These are phyloP conservation scores for Adansonia digitata DNA, from an alignment of 345 rosid genomes.

Conservation along the genomic window DNA sequence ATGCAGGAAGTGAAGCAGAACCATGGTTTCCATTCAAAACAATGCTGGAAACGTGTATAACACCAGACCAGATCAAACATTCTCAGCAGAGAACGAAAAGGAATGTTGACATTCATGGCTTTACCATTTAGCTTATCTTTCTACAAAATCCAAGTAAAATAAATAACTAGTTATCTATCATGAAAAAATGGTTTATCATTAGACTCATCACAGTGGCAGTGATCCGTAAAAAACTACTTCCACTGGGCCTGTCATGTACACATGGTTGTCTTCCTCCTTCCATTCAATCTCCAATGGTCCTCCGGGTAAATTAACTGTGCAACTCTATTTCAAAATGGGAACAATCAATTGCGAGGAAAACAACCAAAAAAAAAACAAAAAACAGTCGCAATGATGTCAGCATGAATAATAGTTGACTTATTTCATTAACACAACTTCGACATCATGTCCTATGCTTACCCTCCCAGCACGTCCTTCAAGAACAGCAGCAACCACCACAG, in stretches of 20 bases:
- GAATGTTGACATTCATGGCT: background rate
- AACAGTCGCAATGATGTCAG: too few relatives aligned
- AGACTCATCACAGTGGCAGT: constrained; percentile 33
- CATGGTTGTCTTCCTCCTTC: constrained; percentile 77
- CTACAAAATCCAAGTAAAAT: background rate
- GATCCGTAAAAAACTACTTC: constrained; percentile 84
- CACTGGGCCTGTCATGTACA: constrained; percentile 96
- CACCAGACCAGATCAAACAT: background rate
- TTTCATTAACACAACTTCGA: background rate
- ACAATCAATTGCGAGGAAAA: background rate
- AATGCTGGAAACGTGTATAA: background rate
- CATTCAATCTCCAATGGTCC: constrained; percentile 93
- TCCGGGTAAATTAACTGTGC: constrained; percentile 87
- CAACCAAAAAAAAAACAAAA: too few relatives aligned
- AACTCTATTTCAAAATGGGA: constrained; percentile 45
- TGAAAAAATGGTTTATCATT: background rate
- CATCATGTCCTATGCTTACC: constrained; percentile 44
- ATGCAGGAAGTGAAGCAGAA: background rate
- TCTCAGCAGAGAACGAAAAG: background rate
- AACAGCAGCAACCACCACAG: constrained; percentile 95
- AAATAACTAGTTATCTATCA: background rate
- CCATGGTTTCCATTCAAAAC: too few relatives aligned
- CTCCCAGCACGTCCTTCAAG: constrained; percentile 77
- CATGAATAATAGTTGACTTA: too few relatives aligned
- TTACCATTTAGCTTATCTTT: background rate